Evolutionary conservation across 805 yeast species (phyloP), one percentile per base, ranked within the genome.

Genomic region (Candida easanensis): DNA sequence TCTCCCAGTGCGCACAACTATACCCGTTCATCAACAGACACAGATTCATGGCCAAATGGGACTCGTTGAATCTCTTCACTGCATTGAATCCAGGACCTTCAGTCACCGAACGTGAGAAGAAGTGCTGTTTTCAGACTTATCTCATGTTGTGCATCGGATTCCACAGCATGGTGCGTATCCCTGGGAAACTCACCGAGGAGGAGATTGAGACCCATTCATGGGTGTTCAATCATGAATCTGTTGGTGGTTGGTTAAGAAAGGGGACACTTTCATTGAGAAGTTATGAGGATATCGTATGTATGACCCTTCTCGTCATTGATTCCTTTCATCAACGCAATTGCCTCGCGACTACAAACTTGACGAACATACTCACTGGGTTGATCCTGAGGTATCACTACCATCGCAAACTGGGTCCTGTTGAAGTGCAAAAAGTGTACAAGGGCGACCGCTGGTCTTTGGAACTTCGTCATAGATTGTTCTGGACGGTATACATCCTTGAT

Each of bases 291-390:
- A 65, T 76, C 4, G 68, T 65, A 41, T 64, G 74, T 39, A 49
- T 76, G 27, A 50, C 73, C 10, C 52, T 78, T 8, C 53, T 77
- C n/a, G 77, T 79, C 14, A 67, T 76, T 28, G 76, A 74, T 50
- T 75, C 80, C 0, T 76, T 74, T 48, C 75, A 76, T 52, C 77
- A 74, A 46, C 73, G 76, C 14, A 64, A 71, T 37, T 80, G 80
- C n/a, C 66, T 72, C 10, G 70, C 77, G 15, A 68, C 81, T 1
- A 75, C 81, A 74, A 73, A 76, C 28, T 62, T 76, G 25, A 71
- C 74, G 33, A 77, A 80, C 5, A 51, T 75, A n/a, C 60, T 74
- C 25, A 65, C 73, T 49, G 61, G 82, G 39, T 45, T 74, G 23
- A 64, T 73, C 1, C 60, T 75, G 14, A 70, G 75, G 10, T 54